Evolutionary conservation across 2,329 filamentous ascomycete genomes (phyloP).

Genomic region (Calonectria pseudoreteaudii): DNA sequence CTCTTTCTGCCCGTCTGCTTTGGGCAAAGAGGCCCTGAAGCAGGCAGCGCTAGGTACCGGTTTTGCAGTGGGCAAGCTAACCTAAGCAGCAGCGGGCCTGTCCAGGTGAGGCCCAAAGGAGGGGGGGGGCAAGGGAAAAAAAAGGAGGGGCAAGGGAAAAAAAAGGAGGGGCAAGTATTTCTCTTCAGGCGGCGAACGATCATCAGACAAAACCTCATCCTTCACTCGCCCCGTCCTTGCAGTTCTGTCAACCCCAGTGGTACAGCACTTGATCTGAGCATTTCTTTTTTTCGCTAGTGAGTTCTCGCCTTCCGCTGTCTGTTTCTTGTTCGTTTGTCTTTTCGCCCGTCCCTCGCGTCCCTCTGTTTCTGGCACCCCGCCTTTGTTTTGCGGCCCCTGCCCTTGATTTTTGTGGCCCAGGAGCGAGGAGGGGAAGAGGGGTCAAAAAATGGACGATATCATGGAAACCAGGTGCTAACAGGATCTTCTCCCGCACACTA

Average conservation of each 20-base stretch:
- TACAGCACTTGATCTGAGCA: constrained; percentile 23
- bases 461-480: constrained; percentile 17
- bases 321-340: not conserved
- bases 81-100: constrained; percentile 7
- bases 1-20: not conserved
- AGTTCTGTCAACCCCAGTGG: constrained; percentile 15
- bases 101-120: constrained; percentile 21
- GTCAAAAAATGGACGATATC: constrained; percentile 12
- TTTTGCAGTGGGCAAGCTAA: constrained; percentile 8
- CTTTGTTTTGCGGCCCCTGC: constrained; percentile 12
- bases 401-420: constrained; percentile 11
- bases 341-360: not conserved
- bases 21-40: constrained; percentile 9
- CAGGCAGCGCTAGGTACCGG: constrained; percentile 24
- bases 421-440: constrained; percentile 15
- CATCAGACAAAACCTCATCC: constrained; percentile 37
- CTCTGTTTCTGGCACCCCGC: not conserved
- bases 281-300: constrained; percentile 32
- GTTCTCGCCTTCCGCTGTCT: constrained; percentile 9
- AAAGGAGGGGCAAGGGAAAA: constrained; percentile 41
- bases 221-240: constrained; percentile 8
- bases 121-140: constrained; percentile 36
- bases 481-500: not conserved
- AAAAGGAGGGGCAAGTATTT: constrained; percentile 41
- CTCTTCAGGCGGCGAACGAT: constrained; percentile 41